Evolutionary conservation across 768 basidiomycete species (phyloP), one percentile per base, ranked within the genome.

Genomic region (Russula compacta): DNA sequence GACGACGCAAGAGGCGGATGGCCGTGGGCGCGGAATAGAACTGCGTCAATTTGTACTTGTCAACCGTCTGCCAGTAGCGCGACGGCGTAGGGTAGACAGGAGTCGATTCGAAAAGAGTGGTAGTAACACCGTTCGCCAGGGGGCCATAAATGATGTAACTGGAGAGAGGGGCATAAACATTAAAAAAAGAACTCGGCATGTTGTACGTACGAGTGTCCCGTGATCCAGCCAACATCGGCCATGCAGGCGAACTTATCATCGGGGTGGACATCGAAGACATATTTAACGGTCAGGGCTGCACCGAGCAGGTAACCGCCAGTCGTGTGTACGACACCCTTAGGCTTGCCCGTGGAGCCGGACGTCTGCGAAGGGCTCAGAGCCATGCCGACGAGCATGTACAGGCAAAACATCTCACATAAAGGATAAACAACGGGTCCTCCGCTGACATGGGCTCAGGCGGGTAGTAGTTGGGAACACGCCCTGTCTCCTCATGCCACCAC

Each of bases 151-250:
- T 81, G 70, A 98, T 98, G 76, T 98, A 92, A 14, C 83, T 85
- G 62, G 24, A 39, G 38, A 24, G 21, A 43, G 10, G 42, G 19
- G 17, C 43, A 6, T n/a, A 36, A 38, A 40, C 10, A 36, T 54
- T 43, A 5, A 55, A 19, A 43, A 43, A 51, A 32, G 33, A 19
- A 36, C n/a, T 9, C 4, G 5, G 2, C 5, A 33, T 6, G n/a
- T 8, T 19, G 19, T 35, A 69, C 73, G 67, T 61, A 90, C 75
- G 89, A 90, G 75, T 97, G 93, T 17, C 95, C 95, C 3, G 95
- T 98, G 76, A 98, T 95, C 95, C 95, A 98, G 68, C 95, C 95
- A 55, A 99, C 81, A 70, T 99, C 95, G 59, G 95, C 95, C 95
- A 98, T 94, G 78, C 95, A 98, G 1, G 87, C 97, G 72, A 95